Base-by-base conservation (phyloP, 179 eudicot species). In the Amaranthus tricolor region DNA sequence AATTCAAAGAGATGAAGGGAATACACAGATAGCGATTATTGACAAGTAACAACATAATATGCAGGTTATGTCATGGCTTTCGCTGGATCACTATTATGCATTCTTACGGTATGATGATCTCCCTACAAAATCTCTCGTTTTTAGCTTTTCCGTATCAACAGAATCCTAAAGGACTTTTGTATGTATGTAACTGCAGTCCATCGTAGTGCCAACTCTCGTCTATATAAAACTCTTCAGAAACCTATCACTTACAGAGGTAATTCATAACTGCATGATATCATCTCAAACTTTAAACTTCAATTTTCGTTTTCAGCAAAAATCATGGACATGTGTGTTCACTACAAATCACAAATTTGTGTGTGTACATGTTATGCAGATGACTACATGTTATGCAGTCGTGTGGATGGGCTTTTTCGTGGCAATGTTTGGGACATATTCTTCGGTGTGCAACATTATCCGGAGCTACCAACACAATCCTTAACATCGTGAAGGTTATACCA, bases 31-130 rank as follows among this genome's bases (percentile, higher is more conserved):
- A 6, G 15, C 16, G 6, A 15, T 9, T 45, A 45, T 40, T 48
- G 9, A 53, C 64, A 55, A 55, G 47, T 73, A 59, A 68, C 47
- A 62, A 19, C 73, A 51, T 63, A n/a, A 51, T 10, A 77, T 81
- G 75, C 86, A 94, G 98, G 94, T 77, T 84, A 86, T 64, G 87
- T 94, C 81, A 91, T 93, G 98, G 88, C 98, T 64, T 79, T 93
- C 20, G 77, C 89, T 62, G 98, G 98, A 72, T 93, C 98, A 43
- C 82, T 93, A 79, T 77, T 93, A 60, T 86, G 98, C 76, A 54
- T 90, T 66, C 91, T 93, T 54, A 84, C 92, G 84, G 98, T 93
- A 84, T 68, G 88, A 44, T 58, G 47, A 58, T 59, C 52, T 66
- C 12, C 64, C 68, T 62, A 21, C 14, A 51, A 66, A 15, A 10